These are phyloP conservation scores for Tetraselmis chui DNA, from an alignment of 139 green algal species.

Conservation along the genomic window DNA sequence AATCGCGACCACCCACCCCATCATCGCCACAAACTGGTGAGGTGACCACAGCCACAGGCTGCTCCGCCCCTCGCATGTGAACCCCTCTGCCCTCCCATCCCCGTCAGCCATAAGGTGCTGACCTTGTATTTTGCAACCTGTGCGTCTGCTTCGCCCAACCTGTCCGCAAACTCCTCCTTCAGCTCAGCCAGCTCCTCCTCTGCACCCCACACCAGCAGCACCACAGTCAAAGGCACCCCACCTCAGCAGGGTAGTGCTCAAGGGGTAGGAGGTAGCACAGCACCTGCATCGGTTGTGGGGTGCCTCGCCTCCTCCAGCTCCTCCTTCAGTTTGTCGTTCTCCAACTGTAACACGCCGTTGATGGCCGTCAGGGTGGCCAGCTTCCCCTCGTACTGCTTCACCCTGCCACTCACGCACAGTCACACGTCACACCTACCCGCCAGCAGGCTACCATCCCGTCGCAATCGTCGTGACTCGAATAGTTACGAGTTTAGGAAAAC, in stretches of 20 bases:
- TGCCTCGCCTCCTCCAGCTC: constrained; percentile 23
- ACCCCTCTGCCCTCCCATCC: too few species aligned
- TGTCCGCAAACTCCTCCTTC: constrained; percentile 72
- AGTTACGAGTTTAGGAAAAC: too few species aligned
- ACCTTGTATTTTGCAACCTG: neutral
- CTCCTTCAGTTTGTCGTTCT: constrained; percentile 67
- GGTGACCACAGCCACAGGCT: too few species aligned
- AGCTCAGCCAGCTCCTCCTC: constrained; percentile 68
- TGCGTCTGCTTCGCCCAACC: constrained; percentile 50
- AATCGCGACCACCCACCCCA: neutral
- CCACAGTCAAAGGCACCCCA: neutral
- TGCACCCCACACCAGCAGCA: constrained; percentile 16
- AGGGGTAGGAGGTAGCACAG: too few species aligned
- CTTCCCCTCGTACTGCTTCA: constrained; percentile 76
- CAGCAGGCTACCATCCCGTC: too few species aligned
- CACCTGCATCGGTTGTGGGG: constrained; percentile 33
- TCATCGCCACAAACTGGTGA: too few species aligned
- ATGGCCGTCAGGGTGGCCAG: constrained; percentile 77
- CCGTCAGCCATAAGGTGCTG: too few species aligned
- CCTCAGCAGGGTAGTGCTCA: neutral
- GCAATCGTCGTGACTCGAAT: too few species aligned
- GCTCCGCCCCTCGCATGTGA: too few species aligned
- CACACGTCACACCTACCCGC: too few species aligned
- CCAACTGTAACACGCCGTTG: constrained; percentile 69
- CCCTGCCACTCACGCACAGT: too few species aligned